phyloP scores from a whole-genome alignment of 2,329 filamentous ascomycete species.

The Cercospora nicotianae region DNA sequence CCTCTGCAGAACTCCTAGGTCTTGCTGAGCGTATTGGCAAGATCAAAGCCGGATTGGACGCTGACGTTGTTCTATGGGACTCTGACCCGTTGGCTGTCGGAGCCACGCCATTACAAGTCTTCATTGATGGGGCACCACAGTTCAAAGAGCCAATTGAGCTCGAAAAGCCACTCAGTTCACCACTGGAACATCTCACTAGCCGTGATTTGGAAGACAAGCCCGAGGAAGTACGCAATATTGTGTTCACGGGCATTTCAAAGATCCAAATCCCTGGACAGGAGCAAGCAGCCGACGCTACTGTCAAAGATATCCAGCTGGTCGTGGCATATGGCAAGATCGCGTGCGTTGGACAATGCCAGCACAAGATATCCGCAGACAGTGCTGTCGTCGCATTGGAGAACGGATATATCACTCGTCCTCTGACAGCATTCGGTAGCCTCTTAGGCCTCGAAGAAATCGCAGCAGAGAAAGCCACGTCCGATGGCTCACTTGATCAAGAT shows the following conservation, averaged over 20 bases:
- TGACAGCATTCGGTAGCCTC: constrained; percentile 61
- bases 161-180: constrained; percentile 48
- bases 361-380: constrained; percentile 44
- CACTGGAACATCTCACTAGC: constrained; percentile 43
- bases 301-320: constrained; percentile 46
- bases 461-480: constrained; percentile 52
- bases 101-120: constrained; percentile 43
- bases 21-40: constrained; percentile 45
- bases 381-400: constrained; percentile 54
- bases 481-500: constrained; percentile 52
- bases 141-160: constrained; percentile 55
- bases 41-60: constrained; percentile 44
- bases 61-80: constrained; percentile 48
- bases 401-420: constrained; percentile 60
- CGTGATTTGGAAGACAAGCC: constrained; percentile 42
- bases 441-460: constrained; percentile 66
- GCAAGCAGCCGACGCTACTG: constrained; percentile 17
- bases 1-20: constrained; percentile 42
- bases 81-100: constrained; percentile 42
- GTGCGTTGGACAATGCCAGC: constrained; percentile 58
- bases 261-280: constrained; percentile 53
- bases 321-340: constrained; percentile 55
- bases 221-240: constrained; percentile 40
- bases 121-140: constrained; percentile 51
- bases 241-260: constrained; percentile 60